These are phyloP conservation scores for Coemansia sp. DNA, from an alignment of 192 early-diverging fungal species.

Conservation along the genomic window DNA sequence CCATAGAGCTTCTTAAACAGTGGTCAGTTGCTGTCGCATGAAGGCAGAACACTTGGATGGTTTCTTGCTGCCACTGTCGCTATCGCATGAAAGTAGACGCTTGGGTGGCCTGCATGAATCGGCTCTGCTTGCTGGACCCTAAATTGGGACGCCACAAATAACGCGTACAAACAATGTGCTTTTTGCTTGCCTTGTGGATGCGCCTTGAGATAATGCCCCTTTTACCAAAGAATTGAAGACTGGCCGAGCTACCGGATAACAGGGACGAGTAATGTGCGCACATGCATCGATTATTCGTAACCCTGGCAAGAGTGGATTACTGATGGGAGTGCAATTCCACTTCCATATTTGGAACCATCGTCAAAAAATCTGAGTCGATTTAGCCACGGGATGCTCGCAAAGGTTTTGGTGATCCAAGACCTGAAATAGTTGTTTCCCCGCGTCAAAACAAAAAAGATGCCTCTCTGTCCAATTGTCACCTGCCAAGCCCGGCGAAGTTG, in stretches of 20 bases:
- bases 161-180: background rate
- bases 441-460: conserved; percentile 8
- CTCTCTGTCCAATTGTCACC: conserved; percentile 1
- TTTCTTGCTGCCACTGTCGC: no score
- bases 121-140: background rate
- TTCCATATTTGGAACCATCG: background rate
- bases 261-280: background rate
- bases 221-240: background rate
- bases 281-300: background rate
- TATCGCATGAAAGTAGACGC: no score
- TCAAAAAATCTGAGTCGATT: background rate
- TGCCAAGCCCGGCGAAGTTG: background rate
- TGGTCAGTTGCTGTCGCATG: no score
- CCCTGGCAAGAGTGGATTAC: background rate
- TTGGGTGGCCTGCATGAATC: background rate
- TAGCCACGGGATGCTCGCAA: conserved; percentile 10
- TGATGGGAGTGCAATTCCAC: background rate
- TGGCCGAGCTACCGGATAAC: background rate
- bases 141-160: background rate
- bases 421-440: conserved; percentile 5
- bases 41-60: no score
- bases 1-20: no score
- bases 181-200: background rate
- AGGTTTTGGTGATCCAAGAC: conserved; percentile 1
- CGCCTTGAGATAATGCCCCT: background rate